phyloP scores from a whole-genome alignment of 305 asterid genomes.

The Nicotiana rustica region DNA sequence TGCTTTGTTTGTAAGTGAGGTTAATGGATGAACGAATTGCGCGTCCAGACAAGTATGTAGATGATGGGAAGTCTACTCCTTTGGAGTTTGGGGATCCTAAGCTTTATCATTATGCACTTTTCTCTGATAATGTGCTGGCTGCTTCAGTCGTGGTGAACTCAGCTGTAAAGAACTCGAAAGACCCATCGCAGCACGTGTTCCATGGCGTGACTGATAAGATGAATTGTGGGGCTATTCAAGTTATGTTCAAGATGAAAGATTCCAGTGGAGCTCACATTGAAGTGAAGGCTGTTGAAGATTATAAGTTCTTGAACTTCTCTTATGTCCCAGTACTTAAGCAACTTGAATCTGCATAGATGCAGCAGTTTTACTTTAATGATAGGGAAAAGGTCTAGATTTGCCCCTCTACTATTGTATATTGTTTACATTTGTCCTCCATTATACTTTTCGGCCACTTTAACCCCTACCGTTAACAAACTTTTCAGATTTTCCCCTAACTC shows the following conservation, averaged over 20 bases:
- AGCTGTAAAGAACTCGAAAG: slow-evolving; percentile 43
- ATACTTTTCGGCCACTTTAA: too few species aligned
- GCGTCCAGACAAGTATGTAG: slow-evolving; percentile 39
- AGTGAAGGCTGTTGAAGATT: slow-evolving; percentile 48
- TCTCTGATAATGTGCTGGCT: slow-evolving; percentile 46
- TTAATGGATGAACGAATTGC: slow-evolving; percentile 42
- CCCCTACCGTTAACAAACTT: too few species aligned
- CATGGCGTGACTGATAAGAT: slow-evolving; percentile 46
- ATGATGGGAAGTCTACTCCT: slow-evolving; percentile 43
- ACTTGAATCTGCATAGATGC: slow-evolving; percentile 43
- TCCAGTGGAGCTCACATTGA: slow-evolving; percentile 45
- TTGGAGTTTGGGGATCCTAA: slow-evolving; percentile 42
- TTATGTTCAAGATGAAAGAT: slow-evolving; percentile 45
- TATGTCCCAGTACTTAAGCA: slow-evolving; percentile 45
- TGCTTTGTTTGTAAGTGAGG: slow-evolving; percentile 47
- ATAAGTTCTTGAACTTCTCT: slow-evolving; percentile 46
- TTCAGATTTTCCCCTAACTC: too few species aligned
- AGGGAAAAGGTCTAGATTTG: too few species aligned
- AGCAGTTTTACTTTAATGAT: slow-evolving; percentile 40
- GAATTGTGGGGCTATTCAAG: slow-evolving; percentile 49
- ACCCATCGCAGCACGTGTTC: slow-evolving; percentile 43
- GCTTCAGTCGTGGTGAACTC: slow-evolving; percentile 49
- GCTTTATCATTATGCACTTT: slow-evolving; percentile 46
- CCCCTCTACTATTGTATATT: too few species aligned
- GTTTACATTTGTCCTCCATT: too few species aligned